phyloP scores from a whole-genome alignment of 352 stramenopile species.

The Globisporangium heterothallicum region DNA sequence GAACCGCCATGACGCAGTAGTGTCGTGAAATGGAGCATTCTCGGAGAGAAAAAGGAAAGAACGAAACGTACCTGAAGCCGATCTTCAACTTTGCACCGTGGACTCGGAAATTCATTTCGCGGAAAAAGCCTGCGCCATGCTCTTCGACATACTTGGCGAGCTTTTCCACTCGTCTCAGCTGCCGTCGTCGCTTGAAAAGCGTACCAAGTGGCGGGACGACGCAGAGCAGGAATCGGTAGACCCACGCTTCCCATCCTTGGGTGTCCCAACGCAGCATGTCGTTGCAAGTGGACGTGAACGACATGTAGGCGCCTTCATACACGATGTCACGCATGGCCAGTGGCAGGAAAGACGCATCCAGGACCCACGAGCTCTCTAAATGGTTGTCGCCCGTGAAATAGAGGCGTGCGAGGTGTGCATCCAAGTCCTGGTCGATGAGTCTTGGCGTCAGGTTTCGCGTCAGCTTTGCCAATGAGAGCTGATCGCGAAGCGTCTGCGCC shows the following conservation, averaged over 20 bases:
- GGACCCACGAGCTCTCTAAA: constrained; percentile 51
- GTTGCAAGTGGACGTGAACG: constrained; percentile 73
- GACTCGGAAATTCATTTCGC: constrained; percentile 74
- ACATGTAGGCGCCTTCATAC: constrained; percentile 66
- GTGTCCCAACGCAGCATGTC: constrained; percentile 55
- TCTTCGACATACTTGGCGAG: constrained; percentile 63
- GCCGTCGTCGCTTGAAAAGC: constrained; percentile 60
- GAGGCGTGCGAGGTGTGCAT: constrained; percentile 58
- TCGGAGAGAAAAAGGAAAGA: not conserved
- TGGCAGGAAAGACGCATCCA: constrained; percentile 61
- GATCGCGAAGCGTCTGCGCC: constrained; percentile 59
- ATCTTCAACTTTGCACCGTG: constrained; percentile 75
- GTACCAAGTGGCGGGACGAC: constrained; percentile 43
- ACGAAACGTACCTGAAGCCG: constrained; percentile 48
- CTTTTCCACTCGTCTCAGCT: constrained; percentile 56
- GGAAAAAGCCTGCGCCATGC: constrained; percentile 71
- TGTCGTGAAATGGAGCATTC: too few species aligned
- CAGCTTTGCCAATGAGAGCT: constrained; percentile 66
- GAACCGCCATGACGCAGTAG: too few species aligned
- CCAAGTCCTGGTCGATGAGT: constrained; percentile 74
- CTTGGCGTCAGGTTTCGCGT: constrained; percentile 67
- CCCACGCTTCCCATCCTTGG: constrained; percentile 58
- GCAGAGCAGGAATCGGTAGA: constrained; percentile 45
- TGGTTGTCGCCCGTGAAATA: constrained; percentile 76
- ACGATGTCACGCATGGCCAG: constrained; percentile 57